Conservation (phyloP, 192 early-diverging fungal species). For the Rhizophagus clarus region DNA sequence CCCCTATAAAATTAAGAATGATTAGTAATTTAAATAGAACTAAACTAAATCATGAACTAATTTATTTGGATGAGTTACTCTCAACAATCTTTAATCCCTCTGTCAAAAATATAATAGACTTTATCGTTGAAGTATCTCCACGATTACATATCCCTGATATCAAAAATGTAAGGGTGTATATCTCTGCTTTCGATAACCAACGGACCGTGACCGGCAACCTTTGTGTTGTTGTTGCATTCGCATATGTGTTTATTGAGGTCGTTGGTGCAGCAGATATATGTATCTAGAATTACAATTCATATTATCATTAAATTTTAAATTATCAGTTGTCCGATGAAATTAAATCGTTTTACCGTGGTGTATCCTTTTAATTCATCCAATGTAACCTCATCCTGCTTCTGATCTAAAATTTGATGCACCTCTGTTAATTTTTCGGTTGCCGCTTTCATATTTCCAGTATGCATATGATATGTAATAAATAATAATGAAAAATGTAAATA, state of each 20-base stretch:
- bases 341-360: conserved; percentile 20
- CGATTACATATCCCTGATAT: conserved; percentile 35
- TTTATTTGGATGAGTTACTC: background rate
- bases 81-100: conserved; percentile 11
- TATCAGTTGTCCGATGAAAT: background rate
- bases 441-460: conserved; percentile 30
- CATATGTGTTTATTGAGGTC: background rate
- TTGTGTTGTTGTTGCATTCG: background rate
- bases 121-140: conserved; percentile 10
- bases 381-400: conserved; percentile 9
- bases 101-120: background rate
- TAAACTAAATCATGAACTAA: background rate
- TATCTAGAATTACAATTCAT: conserved; percentile 17
- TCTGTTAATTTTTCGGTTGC: conserved; percentile 30
- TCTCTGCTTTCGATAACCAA: conserved; percentile 34
- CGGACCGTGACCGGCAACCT: conserved; percentile 25
- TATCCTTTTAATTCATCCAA: conserved; percentile 25
- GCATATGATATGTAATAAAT: conserved; percentile 31
- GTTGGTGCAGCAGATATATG: conserved; percentile 23
- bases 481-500: conserved; percentile 33
- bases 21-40: background rate
- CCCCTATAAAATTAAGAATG: background rate
- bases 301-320: background rate
- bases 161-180: conserved; percentile 31
- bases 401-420: conserved; percentile 32